Evolutionary conservation across 495 filamentous ascomycete species (phyloP), one percentile per base, ranked within the genome.

Genomic region (Parathielavia hyrcaniae): DNA sequence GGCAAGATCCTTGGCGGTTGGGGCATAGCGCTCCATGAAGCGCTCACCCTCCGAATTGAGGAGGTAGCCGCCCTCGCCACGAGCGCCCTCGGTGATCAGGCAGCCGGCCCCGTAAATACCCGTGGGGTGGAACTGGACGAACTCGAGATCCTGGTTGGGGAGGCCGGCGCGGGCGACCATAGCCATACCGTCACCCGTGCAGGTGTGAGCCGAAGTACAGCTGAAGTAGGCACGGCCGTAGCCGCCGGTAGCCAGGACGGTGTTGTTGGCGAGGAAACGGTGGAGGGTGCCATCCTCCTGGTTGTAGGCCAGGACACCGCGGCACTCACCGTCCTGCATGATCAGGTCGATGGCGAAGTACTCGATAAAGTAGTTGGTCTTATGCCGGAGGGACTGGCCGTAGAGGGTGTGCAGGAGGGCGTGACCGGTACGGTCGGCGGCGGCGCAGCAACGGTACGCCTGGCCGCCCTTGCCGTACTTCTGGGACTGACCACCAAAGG

Each of bases 321-420:
- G 88, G 79, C 92, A 97, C 72, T 89, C 87, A 55, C 93, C 93
- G 68, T 90, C 87, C 75, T 96, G 87, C 92, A 97, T 97, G 67
- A 97, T 82, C 71, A 97, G 77, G 73, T 97, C 92, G 58, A 95
- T 79, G 58, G 90, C 92, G 74, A 97, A 97, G 81, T 90, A 97
- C 78, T 97, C 92, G 69, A 97, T 96, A 78, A 97, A 97, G 81
- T 96, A 97, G 78, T 97, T 96, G 67, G 92, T 95, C 78, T 96
- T 95, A 78, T 97, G 90, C 67, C 89, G 79, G 54, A 97, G 82
- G 57, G 92, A 97, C 81, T 97, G 93, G 69, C 93, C 92, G 76
- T 97, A 97, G 64, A 97, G 86, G 44, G 92, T 97, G 81, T 97
- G 92, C 50, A 97, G 83, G 57, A 97, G 85, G 68, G 92, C 92